Conservation (phyloP, 108 stramenopile genomes). For the Ochromonas danica region DNA sequence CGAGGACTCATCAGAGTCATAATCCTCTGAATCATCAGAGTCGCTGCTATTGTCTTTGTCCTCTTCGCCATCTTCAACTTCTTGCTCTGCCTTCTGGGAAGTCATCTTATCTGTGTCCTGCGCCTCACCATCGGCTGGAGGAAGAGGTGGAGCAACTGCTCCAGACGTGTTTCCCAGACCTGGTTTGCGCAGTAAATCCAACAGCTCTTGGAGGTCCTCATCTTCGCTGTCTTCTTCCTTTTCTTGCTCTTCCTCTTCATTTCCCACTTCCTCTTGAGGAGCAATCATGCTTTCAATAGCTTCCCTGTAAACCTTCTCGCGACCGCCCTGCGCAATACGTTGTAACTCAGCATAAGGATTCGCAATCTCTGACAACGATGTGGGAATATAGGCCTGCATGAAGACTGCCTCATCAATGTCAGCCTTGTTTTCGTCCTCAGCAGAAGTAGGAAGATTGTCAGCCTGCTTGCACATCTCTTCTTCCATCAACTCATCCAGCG, state of each 20-base stretch:
- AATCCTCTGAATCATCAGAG: slow-evolving; percentile 29
- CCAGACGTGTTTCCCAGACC: background rate
- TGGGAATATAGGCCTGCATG: slow-evolving; percentile 52
- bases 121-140: background rate
- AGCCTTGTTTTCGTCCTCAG: background rate
- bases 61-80: slow-evolving; percentile 7
- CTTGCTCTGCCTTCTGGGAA: slow-evolving; percentile 32
- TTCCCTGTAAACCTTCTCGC: background rate
- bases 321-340: background rate
- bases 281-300: slow-evolving; percentile 24
- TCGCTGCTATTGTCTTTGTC: slow-evolving; percentile 36
- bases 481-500: slow-evolving; percentile 39
- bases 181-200: background rate
- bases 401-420: slow-evolving; percentile 53
- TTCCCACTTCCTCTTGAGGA: no score
- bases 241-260: slow-evolving; percentile 41
- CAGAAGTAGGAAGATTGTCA: slow-evolving; percentile 12
- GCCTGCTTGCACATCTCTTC: slow-evolving; percentile 21
- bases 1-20: background rate
- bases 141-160: background rate
- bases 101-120: background rate
- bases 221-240: background rate
- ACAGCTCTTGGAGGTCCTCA: background rate
- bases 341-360: background rate
- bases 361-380: slow-evolving; percentile 39